Evolutionary conservation across 208 protist genomes (phyloP).

Genomic region (Trypanosoma theileri): DNA sequence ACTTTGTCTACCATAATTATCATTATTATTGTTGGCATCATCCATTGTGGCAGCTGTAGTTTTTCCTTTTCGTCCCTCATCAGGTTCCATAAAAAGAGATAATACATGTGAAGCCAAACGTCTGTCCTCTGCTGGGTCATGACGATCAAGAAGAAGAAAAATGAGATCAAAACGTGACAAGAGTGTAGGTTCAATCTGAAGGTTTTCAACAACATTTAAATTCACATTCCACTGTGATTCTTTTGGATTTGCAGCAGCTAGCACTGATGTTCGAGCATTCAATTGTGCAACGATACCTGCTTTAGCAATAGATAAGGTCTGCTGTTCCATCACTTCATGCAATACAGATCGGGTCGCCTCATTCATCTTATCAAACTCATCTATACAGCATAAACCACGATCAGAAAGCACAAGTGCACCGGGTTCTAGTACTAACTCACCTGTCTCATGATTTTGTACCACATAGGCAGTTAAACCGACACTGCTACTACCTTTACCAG

Average conservation of each 20-base stretch:
- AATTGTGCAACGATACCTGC: slow-evolving; percentile 99
- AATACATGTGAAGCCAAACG: slow-evolving; percentile 97
- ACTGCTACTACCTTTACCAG: slow-evolving; percentile 97
- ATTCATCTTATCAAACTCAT: slow-evolving; percentile 99
- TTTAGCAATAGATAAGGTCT: slow-evolving; percentile 99
- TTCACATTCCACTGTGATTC: slow-evolving; percentile 97
- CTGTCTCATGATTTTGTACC: slow-evolving; percentile 95
- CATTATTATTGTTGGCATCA: background rate
- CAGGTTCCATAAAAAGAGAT: slow-evolving; percentile 91
- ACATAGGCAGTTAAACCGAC: slow-evolving; percentile 99
- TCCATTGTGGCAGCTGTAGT: background rate
- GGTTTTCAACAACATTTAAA: slow-evolving; percentile 97
- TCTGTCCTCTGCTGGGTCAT: slow-evolving; percentile 91
- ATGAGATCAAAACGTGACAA: slow-evolving; percentile 99
- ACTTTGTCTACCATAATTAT: background rate
- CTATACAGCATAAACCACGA: slow-evolving; percentile 99
- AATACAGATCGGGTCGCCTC: slow-evolving; percentile 97
- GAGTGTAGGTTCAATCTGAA: slow-evolving; percentile 98
- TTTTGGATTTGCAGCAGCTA: slow-evolving; percentile 99
- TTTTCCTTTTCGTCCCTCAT: slow-evolving; percentile 4
- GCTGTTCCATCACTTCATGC: slow-evolving; percentile 99
- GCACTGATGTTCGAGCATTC: slow-evolving; percentile 98
- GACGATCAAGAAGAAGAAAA: slow-evolving; percentile 97
- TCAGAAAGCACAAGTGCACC: slow-evolving; percentile 98
- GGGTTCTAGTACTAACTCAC: slow-evolving; percentile 98